Conservation (phyloP, 345 rosid species). For the Citrus glauca region DNA sequence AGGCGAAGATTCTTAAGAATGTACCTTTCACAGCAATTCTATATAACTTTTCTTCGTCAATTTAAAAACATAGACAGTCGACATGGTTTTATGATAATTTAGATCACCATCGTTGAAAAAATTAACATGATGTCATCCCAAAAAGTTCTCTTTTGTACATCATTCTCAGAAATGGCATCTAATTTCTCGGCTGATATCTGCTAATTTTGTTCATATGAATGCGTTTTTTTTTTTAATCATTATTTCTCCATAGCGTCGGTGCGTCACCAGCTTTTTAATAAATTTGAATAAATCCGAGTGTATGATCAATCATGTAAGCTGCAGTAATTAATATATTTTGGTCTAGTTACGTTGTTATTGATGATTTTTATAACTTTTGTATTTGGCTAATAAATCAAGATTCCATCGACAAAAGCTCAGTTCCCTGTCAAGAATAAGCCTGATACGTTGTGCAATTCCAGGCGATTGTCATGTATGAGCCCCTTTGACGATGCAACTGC, state of each 20-base stretch:
- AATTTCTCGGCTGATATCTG: not conserved
- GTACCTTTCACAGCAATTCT: conserved; percentile 4
- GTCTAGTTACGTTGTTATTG: too few species aligned
- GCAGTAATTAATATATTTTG: too few species aligned
- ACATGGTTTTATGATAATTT: not conserved
- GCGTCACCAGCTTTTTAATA: not conserved
- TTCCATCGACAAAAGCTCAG: not conserved
- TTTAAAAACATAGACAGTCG: not conserved
- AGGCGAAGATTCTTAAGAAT: conserved; percentile 25
- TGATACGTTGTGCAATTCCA: too few species aligned
- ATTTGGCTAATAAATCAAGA: not conserved
- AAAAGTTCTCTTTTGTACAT: not conserved
- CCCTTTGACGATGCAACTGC: not conserved
- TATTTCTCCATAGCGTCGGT: not conserved
- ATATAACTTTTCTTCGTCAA: not conserved
- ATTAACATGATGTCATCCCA: not conserved
- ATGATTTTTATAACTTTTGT: too few species aligned
- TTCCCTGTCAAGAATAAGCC: too few species aligned
- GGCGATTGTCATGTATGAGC: too few species aligned
- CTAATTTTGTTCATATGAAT: too few species aligned
- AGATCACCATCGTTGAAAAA: not conserved
- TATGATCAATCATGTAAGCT: not conserved
- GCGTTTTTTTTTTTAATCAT: not conserved
- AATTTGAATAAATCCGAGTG: not conserved
- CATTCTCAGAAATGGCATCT: not conserved